These are phyloP conservation scores for Nigrospora sphaerica DNA, from an alignment of 2,329 filamentous ascomycete species.

Conservation along the genomic window DNA sequence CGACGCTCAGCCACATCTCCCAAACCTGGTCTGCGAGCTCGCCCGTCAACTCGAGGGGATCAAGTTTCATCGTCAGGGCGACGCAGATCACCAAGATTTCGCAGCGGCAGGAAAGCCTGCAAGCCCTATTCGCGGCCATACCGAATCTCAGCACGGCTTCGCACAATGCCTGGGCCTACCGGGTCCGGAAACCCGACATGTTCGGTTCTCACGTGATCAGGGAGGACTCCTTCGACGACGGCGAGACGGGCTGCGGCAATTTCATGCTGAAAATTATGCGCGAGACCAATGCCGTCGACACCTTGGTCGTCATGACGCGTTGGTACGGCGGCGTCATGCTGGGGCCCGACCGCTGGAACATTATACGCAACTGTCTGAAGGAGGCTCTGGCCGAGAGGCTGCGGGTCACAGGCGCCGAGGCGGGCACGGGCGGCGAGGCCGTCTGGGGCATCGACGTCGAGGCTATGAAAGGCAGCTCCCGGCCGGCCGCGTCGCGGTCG, in stretches of 20 bases:
- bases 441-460: slow-evolving; percentile 55
- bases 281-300: slow-evolving; percentile 41
- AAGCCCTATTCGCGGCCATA: slow-evolving; percentile 39
- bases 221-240: slow-evolving; percentile 52
- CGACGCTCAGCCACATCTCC: slow-evolving; percentile 10
- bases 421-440: slow-evolving; percentile 40
- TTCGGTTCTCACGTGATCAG: slow-evolving; percentile 28
- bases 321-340: slow-evolving; percentile 59
- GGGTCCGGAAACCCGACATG: slow-evolving; percentile 25
- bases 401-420: slow-evolving; percentile 32
- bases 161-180: slow-evolving; percentile 53
- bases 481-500: slow-evolving; percentile 15
- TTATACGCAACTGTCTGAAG: slow-evolving; percentile 51
- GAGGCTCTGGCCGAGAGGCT: slow-evolving; percentile 46
- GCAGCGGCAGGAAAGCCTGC: slow-evolving; percentile 35
- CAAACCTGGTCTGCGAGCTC: slow-evolving; percentile 44
- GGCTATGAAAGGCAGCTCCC: slow-evolving; percentile 34
- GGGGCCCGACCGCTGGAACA: slow-evolving; percentile 53
- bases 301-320: slow-evolving; percentile 50
- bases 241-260: slow-evolving; percentile 52
- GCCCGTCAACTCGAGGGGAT: slow-evolving; percentile 43
- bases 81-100: slow-evolving; percentile 28
- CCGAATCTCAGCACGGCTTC: slow-evolving; percentile 44
- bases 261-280: slow-evolving; percentile 48
- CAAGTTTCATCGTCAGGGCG: slow-evolving; percentile 51